Conservation (phyloP, 306 rosid species). For the Carpinus fangiana region DNA sequence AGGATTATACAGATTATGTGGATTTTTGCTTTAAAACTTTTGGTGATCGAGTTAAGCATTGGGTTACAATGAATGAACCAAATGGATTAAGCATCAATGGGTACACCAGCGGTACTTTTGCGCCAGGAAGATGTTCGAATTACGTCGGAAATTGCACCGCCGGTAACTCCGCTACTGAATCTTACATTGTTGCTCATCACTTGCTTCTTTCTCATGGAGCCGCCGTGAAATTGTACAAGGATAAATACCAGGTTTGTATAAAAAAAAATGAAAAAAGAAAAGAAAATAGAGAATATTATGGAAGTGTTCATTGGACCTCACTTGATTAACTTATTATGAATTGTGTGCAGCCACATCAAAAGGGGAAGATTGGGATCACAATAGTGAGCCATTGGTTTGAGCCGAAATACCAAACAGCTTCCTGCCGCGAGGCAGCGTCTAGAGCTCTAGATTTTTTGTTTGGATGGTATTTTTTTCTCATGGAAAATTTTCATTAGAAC, state of each 20-base stretch:
- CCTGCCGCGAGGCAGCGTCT: constrained; percentile 29
- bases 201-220: constrained; percentile 41
- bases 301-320: too few relatives aligned
- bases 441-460: constrained; percentile 40
- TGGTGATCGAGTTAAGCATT: constrained; percentile 44
- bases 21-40: constrained; percentile 42
- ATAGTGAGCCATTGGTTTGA: constrained; percentile 37
- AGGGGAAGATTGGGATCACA: constrained; percentile 44
- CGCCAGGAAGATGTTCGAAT: constrained; percentile 48
- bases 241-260: constrained; percentile 36
- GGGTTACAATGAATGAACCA: constrained; percentile 50
- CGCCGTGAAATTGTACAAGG: constrained; percentile 32
- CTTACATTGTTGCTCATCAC: constrained; percentile 43
- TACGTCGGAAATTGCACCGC: constrained; percentile 39
- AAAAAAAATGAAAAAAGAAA: too few relatives aligned
- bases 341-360: constrained; percentile 8
- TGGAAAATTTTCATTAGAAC: too few relatives aligned
- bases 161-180: constrained; percentile 47
- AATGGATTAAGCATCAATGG: constrained; percentile 21
- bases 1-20: constrained; percentile 33
- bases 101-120: constrained; percentile 28
- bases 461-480: constrained; percentile 37
- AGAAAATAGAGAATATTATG: too few relatives aligned
- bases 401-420: constrained; percentile 27
- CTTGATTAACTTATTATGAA: too few relatives aligned